A percentile compares a stretch with the other conserved stretches of the same genome.
Conservation (phyloP, 306 rosid species). For the Leucaena leucocephala region DNA sequence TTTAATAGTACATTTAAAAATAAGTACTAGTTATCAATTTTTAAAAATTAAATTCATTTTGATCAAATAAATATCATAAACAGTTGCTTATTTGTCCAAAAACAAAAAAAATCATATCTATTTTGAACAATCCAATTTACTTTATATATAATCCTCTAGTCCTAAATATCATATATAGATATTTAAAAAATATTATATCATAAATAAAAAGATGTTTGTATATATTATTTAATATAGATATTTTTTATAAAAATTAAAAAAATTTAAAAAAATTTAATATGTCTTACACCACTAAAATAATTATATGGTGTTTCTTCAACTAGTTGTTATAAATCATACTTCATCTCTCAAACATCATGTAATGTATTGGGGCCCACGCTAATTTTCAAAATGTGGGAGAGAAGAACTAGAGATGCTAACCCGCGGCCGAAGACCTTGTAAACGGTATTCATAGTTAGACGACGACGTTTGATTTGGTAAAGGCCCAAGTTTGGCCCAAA, state of each 20-base stretch:
- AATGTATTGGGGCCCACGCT: neutral
- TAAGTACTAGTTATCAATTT: neutral
- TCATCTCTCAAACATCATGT: too few species aligned
- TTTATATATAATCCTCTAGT: too few species aligned
- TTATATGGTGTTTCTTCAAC: too few species aligned
- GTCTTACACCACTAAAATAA: too few species aligned
- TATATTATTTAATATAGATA: too few species aligned
- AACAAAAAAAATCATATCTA: neutral
- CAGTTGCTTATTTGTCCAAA: neutral
- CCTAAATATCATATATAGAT: too few species aligned
- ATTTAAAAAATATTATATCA: too few species aligned
- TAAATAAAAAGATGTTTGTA: too few species aligned
- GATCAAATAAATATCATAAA: neutral
- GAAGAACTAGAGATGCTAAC: neutral
- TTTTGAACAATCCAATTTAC: neutral
- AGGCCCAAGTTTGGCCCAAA: constrained; percentile 8
- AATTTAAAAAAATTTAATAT: too few species aligned
- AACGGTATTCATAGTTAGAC: neutral
- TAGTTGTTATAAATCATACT: too few species aligned
- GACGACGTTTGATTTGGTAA: neutral
- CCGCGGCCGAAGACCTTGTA: neutral
- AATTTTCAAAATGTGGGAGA: neutral
- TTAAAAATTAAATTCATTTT: neutral
- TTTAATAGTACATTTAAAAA: neutral
- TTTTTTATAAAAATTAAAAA: too few species aligned